These are phyloP conservation scores for Coemansia umbellata DNA, from an alignment of 192 early-diverging fungal species.

Conservation along the genomic window DNA sequence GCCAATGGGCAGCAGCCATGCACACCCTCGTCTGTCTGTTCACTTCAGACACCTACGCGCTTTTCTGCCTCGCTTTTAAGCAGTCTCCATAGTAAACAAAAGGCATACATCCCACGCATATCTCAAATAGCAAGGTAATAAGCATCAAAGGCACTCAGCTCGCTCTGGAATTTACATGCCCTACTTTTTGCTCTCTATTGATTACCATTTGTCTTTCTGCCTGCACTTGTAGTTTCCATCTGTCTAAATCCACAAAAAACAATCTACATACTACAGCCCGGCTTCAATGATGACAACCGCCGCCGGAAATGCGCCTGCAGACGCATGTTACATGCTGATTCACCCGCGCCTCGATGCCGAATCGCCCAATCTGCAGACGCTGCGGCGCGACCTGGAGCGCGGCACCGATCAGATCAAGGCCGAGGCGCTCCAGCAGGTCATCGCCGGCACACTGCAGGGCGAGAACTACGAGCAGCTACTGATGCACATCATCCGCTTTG, in stretches of 20 bases:
- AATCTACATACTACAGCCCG: background rate
- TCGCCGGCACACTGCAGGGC: slow-evolving; percentile 88
- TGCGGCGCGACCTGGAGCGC: slow-evolving; percentile 70
- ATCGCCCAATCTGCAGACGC: slow-evolving; percentile 40
- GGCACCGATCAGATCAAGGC: slow-evolving; percentile 89
- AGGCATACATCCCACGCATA: too few species aligned
- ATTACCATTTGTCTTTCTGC: background rate
- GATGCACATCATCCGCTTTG: slow-evolving; percentile 98
- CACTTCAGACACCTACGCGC: background rate
- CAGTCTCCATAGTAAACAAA: too few species aligned
- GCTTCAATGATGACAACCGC: slow-evolving; percentile 41
- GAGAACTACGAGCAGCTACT: slow-evolving; percentile 84
- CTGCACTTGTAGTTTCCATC: too few species aligned
- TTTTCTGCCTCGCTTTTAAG: background rate
- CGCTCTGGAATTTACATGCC: too few species aligned
- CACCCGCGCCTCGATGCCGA: slow-evolving; percentile 41
- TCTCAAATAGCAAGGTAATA: too few species aligned
- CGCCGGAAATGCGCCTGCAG: slow-evolving; percentile 22
- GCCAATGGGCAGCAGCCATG: slow-evolving; percentile 15
- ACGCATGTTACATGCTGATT: slow-evolving; percentile 53
- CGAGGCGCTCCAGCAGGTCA: slow-evolving; percentile 91
- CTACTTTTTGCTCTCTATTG: background rate
- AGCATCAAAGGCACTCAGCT: too few species aligned
- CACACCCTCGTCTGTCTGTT: background rate
- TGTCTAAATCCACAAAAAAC: background rate